Base-by-base conservation (phyloP, 495 filamentous ascomycete species). In the Talaromyces liani region DNA sequence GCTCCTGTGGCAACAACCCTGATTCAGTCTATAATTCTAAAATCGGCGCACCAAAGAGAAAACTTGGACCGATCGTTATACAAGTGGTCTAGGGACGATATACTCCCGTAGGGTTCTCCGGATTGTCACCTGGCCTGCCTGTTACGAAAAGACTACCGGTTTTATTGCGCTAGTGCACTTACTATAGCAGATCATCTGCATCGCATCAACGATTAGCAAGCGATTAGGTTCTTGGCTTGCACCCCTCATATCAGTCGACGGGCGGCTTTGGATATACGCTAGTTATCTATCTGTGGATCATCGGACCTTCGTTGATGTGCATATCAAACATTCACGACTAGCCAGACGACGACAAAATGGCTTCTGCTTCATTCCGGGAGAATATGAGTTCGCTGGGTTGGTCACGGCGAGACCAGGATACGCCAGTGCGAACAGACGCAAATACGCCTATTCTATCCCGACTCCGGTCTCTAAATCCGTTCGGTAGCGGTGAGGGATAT, bases 371-470 rank as follows among this genome's bases (percentile, higher is more conserved):
- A 8, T 98, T 98, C 77, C 85, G 92, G 65, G 90, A 96, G 72
- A 93, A 89, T 24, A 91, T 98, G 84, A 96, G 92, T 79, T 92
- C 91, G 36, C 78, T 98, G 65, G 94, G 94, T 27, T 98, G 94
- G 94, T 89, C 91, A 68, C 88, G 94, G 60, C 86, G 94, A 69
- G 90, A 94, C 53, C 78, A 84, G 60, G 91, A 95, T 69, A 72
- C 89, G 31, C 90, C 92, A 61, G 89, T 87, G 65, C 90, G 83
- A 72, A 96, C 92, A 51, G 90, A 84, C 75, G 77, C 87, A 60
- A 82, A 86, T 64, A 87, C 85, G 62, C 85, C 92, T 22, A 81
- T 98, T 25, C 72, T 96, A 39, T 91, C 90, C 41, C 89, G 87
- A 67, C 79, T 98, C 66, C 87, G 91, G 74, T 91, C 88, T 16